Conservation (phyloP, 2,329 filamentous ascomycete species). For the Epicoccum sorghinum region DNA sequence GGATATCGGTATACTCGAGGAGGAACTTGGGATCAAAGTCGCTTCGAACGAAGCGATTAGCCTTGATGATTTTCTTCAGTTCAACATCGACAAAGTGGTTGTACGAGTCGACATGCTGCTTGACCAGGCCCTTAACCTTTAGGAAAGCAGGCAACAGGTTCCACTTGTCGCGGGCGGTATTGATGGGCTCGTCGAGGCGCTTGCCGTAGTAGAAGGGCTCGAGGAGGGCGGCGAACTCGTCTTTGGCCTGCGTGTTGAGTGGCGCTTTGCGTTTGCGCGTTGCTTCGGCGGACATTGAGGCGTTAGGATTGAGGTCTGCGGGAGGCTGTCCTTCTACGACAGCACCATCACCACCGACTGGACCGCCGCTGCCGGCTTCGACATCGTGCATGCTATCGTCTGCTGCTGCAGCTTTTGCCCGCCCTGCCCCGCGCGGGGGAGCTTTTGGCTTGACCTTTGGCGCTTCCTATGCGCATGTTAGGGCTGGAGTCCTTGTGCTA, state of each 20-base stretch:
- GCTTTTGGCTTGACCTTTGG: conserved; percentile 35
- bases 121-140: conserved; percentile 95
- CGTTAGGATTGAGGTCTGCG: conserved; percentile 24
- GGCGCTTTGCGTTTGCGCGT: conserved; percentile 38
- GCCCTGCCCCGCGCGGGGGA: conserved; percentile 41
- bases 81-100: conserved; percentile 98
- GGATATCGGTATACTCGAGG: conserved; percentile 89
- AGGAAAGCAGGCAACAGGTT: conserved; percentile 96
- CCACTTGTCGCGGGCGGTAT: conserved; percentile 86
- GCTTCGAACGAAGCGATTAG: conserved; percentile 86
- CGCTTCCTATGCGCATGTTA: conserved; percentile 31
- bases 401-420: conserved; percentile 28
- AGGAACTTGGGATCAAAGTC: conserved; percentile 93
- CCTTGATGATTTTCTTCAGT: conserved; percentile 93
- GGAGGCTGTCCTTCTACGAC: conserved; percentile 12
- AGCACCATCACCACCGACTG: conserved; percentile 3
- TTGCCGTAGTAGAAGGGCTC: conserved; percentile 75
- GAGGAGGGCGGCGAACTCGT: conserved; percentile 67
- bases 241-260: conserved; percentile 42
- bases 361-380: conserved; percentile 6
- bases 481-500: not conserved
- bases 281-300: conserved; percentile 31
- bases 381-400: conserved; percentile 18
- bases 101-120: conserved; percentile 98
- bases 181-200: conserved; percentile 70